A percentile compares a stretch with the other conserved stretches of the same genome.
phyloP scores from a whole-genome alignment of 2,329 filamentous ascomycete genomes.

The Phialophora macrospora region DNA sequence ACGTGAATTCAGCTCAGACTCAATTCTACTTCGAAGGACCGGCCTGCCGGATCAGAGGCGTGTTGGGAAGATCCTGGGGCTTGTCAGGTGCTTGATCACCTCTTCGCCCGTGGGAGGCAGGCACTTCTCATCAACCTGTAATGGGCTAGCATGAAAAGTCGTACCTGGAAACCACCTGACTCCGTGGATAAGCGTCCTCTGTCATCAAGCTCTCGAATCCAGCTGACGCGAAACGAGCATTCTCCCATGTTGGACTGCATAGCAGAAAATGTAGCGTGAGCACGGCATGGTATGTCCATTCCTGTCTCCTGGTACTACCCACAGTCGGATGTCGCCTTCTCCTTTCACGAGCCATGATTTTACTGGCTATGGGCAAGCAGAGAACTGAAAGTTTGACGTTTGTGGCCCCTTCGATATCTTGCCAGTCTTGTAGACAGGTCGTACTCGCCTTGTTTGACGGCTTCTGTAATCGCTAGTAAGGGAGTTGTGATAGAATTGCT shows the following conservation, averaged over 20 bases:
- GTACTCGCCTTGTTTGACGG: too few relatives aligned
- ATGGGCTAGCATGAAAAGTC: background rate
- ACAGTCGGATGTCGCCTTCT: background rate
- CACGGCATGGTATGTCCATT: background rate
- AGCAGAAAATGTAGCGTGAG: constrained; percentile 9
- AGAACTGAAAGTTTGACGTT: background rate
- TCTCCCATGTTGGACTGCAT: background rate
- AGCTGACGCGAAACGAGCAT: background rate
- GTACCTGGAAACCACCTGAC: background rate
- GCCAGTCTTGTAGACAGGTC: background rate
- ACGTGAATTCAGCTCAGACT: background rate
- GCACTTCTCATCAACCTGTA: background rate
- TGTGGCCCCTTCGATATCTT: background rate
- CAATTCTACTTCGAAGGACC: background rate
- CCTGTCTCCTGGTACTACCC: background rate
- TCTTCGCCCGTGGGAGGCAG: background rate
- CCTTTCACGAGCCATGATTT: background rate
- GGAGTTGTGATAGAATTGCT: background rate
- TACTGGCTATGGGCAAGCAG: background rate
- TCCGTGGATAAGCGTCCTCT: background rate
- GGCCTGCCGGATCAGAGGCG: background rate
- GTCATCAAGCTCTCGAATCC: background rate
- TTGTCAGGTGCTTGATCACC: background rate
- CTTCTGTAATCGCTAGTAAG: too few relatives aligned
- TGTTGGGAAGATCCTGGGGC: background rate